Evolutionary conservation across 2,329 filamentous ascomycete genomes (phyloP).

Genomic region (Plenodomus tracheiphilus): DNA sequence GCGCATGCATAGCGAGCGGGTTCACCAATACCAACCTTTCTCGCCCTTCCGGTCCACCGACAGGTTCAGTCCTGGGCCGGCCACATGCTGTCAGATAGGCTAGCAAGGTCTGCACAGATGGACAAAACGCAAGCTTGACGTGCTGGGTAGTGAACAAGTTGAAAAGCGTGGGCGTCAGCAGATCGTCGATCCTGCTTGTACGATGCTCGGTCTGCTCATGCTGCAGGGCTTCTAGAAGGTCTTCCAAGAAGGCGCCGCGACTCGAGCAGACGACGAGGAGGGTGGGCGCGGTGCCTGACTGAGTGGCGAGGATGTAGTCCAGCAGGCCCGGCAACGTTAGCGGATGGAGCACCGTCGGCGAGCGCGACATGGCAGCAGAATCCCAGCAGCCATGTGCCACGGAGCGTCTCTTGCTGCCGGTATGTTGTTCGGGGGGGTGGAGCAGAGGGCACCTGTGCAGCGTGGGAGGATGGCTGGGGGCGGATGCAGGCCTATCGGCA

Average conservation of each 20-base stretch:
- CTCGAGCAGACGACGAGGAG: constrained; percentile 73
- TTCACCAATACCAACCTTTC: constrained; percentile 64
- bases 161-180: constrained; percentile 68
- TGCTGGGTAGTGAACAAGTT: constrained; percentile 70
- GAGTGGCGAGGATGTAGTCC: constrained; percentile 61
- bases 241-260: constrained; percentile 65
- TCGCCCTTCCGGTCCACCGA: constrained; percentile 7
- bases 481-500: background rate
- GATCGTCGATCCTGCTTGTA: constrained; percentile 23
- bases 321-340: constrained; percentile 59
- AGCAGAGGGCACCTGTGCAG: background rate
- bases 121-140: constrained; percentile 71
- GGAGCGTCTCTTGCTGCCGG: constrained; percentile 8
- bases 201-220: constrained; percentile 7
- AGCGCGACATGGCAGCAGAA: constrained; percentile 16
- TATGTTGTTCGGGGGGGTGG: constrained; percentile 3
- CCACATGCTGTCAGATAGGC: constrained; percentile 66
- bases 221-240: constrained; percentile 57
- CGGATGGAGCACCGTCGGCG: constrained; percentile 45
- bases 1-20: constrained; percentile 65
- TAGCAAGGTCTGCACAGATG: constrained; percentile 75
- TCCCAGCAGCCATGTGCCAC: constrained; percentile 13
- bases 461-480: background rate
- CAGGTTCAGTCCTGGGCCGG: constrained; percentile 9
- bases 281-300: constrained; percentile 57